Conservation (phyloP, 257 asterid species). For the Dorcoceras hygrometricum region DNA sequence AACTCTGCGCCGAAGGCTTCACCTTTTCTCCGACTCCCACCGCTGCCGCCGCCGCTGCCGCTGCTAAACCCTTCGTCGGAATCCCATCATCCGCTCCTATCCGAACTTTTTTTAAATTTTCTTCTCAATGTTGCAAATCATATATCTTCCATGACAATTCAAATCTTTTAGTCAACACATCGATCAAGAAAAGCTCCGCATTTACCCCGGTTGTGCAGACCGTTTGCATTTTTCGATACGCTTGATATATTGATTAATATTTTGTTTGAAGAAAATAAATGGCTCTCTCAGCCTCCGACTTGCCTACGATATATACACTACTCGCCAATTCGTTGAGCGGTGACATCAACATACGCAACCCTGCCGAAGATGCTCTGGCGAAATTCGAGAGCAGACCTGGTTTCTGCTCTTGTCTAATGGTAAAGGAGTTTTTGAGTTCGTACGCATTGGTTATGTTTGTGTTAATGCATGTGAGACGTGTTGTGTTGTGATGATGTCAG, state of each 20-base stretch:
- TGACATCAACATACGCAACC: conserved; percentile 74
- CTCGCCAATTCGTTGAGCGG: conserved; percentile 73
- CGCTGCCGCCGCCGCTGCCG: conserved; percentile 40
- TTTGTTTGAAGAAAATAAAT: conserved; percentile 29
- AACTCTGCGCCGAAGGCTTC: conserved; percentile 29
- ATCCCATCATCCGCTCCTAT: neutral
- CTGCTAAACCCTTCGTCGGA: conserved; percentile 40
- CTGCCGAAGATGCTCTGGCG: conserved; percentile 82
- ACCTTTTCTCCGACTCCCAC: conserved; percentile 36
- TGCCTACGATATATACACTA: conserved; percentile 75
- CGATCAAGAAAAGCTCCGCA: conserved; percentile 34
- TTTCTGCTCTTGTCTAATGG: conserved; percentile 95
- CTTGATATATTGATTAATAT: conserved; percentile 1
- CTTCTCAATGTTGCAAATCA: conserved; percentile 14
- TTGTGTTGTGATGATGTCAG: conserved; percentile 11
- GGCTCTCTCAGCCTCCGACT: conserved; percentile 84
- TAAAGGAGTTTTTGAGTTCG: conserved; percentile 30
- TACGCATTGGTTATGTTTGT: conserved; percentile 13
- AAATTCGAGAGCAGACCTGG: conserved; percentile 88
- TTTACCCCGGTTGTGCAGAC: conserved; percentile 9
- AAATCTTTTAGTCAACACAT: conserved; percentile 28
- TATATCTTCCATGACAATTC: conserved; percentile 16
- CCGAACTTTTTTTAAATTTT: neutral
- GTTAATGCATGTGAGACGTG: conserved; percentile 12
- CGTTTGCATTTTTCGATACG: neutral